Conservation (phyloP, 2,329 filamentous ascomycete species). For the Chlorencoelia australis region DNA sequence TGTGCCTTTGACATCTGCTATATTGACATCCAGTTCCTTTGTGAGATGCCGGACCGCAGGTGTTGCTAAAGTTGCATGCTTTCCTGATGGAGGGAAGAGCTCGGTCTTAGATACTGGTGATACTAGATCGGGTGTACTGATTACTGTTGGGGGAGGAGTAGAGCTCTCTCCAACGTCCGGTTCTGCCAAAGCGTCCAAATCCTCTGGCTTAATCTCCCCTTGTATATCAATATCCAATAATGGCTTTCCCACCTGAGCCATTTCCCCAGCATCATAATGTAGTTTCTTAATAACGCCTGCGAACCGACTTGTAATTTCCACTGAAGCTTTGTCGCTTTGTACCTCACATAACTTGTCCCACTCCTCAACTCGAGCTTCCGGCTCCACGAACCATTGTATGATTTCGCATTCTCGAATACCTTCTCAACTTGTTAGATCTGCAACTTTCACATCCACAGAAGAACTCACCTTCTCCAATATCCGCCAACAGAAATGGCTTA, state of each 20-base stretch:
- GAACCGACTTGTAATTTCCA: constrained; percentile 91
- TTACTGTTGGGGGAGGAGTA: too few relatives aligned
- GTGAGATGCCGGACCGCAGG: constrained; percentile 84
- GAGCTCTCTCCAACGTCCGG: constrained; percentile 16
- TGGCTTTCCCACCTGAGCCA: constrained; percentile 89
- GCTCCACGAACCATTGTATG: constrained; percentile 98
- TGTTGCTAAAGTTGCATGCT: constrained; percentile 69
- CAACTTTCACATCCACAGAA: background rate
- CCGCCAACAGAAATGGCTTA: constrained; percentile 73
- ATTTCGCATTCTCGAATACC: constrained; percentile 98
- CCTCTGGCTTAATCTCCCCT: constrained; percentile 58
- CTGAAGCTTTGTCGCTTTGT: constrained; percentile 88
- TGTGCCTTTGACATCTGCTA: constrained; percentile 69
- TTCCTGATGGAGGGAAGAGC: constrained; percentile 33
- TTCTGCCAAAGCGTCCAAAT: constrained; percentile 34
- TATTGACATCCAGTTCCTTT: constrained; percentile 69
- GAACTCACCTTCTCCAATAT: constrained; percentile 69
- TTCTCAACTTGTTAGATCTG: constrained; percentile 28
- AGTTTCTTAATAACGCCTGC: constrained; percentile 93
- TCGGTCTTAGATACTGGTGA: constrained; percentile 1
- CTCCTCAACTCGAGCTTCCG: constrained; percentile 90
- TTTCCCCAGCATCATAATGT: constrained; percentile 90
- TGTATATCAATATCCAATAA: constrained; percentile 92
- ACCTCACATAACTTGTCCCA: constrained; percentile 98
- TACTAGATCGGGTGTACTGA: too few relatives aligned